Evolutionary conservation across 768 basidiomycete species (phyloP), one percentile per base, ranked within the genome.

Genomic region (Agaricus blazei): DNA sequence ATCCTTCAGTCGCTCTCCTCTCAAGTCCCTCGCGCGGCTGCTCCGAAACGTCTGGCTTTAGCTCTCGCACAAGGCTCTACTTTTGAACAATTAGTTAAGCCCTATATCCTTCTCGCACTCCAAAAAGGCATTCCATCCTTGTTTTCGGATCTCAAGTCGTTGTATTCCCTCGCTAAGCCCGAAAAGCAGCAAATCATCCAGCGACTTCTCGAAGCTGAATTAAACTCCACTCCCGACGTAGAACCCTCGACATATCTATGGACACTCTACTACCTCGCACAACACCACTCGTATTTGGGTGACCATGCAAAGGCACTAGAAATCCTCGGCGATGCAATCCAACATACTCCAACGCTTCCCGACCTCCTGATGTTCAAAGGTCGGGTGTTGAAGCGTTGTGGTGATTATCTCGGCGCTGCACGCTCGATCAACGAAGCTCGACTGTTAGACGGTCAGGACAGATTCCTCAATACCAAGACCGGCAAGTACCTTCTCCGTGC

Each of bases 221-320:
- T 65, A 3, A 62, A 61, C 29, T 59, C 64, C 27, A 48, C 61
- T 7, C 51, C 62, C 9, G 24, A 24, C 27, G 15, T 23, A 27
- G 84, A 87, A 43, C 94, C 96, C 1, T 85, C 92, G 3, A 85
- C 83, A 14, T 89, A 96, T 62, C 80, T 98, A 9, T 99, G 97
- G 97, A 86, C 89, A 9, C 81, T 98, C 38, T 98, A 96, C 73
- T 97, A 90, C 77, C 85, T 98, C 48, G 87, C 93, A 0, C 92
- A 96, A 62, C 94, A 95, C 65, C 78, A 91, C 64, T 88, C 90
- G 0, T 81, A 79, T 64, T 72, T 90, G 1, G 75, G 77, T 0
- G 74, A 77, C 40, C 73, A 74, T 26, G 60, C 64, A 48, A 71
- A 76, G 27, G 82, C 94, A 0, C 70, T 96, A 8, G 70, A 75